Conservation (phyloP, 768 basidiomycete genomes). For the Tricholoma sp. region DNA sequence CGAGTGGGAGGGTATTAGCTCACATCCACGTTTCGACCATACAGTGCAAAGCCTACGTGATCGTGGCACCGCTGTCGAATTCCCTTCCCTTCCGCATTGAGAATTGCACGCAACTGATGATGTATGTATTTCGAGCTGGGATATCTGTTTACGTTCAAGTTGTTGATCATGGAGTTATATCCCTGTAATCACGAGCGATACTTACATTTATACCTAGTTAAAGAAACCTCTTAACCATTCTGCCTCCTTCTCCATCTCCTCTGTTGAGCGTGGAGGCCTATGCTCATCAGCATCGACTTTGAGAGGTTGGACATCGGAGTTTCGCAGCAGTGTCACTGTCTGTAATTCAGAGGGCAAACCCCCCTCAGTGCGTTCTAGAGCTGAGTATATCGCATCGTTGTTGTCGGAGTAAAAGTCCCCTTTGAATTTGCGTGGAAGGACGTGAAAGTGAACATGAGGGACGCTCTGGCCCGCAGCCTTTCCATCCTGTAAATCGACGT, state of each 20-base stretch:
- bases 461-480: conserved; percentile 73
- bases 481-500: conserved; percentile 57
- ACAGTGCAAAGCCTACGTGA: conserved; percentile 26
- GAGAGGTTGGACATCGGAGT: conserved; percentile 25
- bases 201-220: conserved; percentile 12
- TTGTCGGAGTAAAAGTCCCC: conserved; percentile 61
- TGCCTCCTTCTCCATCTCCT: conserved; percentile 83
- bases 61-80: conserved; percentile 25
- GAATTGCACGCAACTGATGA: not conserved
- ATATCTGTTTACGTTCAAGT: not conserved
- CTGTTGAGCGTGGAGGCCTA: conserved; percentile 51
- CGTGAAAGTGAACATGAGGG: conserved; percentile 96
- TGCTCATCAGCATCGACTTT: conserved; percentile 70
- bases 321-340: conserved; percentile 15
- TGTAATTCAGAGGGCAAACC: conserved; percentile 38
- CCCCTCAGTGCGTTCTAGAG: conserved; percentile 62
- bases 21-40: conserved; percentile 31
- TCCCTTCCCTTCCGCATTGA: not conserved
- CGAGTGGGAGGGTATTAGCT: conserved; percentile 40
- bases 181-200: not conserved
- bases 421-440: conserved; percentile 73
- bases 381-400: conserved; percentile 78
- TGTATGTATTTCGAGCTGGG: not conserved
- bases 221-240: conserved; percentile 61
- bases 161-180: not conserved